Evolutionary conservation across 2,329 filamentous ascomycete genomes (phyloP).

Genomic region (Fusarium buharicum): DNA sequence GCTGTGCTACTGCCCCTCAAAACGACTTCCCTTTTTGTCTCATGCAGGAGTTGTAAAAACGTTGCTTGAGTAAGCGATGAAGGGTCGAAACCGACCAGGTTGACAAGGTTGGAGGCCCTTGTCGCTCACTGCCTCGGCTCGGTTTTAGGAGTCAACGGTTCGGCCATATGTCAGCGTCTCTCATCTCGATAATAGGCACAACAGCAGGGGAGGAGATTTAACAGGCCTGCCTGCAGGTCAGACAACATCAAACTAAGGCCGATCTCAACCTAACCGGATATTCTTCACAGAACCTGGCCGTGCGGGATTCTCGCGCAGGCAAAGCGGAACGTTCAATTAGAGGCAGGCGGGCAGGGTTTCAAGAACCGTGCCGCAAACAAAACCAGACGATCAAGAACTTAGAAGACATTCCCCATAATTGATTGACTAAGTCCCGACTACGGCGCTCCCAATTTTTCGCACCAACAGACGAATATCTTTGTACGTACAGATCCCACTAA

Average conservation of each 20-base stretch:
- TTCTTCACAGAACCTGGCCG: not conserved
- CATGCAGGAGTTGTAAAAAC: slow-evolving; percentile 8
- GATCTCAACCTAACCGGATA: not conserved
- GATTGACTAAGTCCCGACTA: slow-evolving; percentile 4
- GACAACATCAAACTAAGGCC: not conserved
- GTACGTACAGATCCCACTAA: slow-evolving; percentile 6
- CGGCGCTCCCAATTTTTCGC: slow-evolving; percentile 5
- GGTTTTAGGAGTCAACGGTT: not conserved
- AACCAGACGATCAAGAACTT: not conserved
- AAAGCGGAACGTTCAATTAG: slow-evolving; percentile 6
- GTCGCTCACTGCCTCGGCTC: slow-evolving; percentile 26
- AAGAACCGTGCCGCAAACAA: slow-evolving; percentile 28
- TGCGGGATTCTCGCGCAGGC: not conserved
- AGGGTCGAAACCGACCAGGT: slow-evolving; percentile 3
- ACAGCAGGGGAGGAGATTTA: not conserved
- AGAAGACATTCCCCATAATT: slow-evolving; percentile 15
- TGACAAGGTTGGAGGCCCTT: slow-evolving; percentile 33
- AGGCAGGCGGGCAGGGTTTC: slow-evolving; percentile 22
- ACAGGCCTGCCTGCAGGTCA: too few relatives aligned
- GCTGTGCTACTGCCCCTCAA: slow-evolving; percentile 1
- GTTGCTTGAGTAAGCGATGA: slow-evolving; percentile 25
- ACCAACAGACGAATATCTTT: slow-evolving; percentile 6
- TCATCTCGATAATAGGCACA: slow-evolving; percentile 1
- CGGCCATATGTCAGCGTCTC: slow-evolving; percentile 21
- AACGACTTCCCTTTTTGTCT: slow-evolving; percentile 6